Conservation (phyloP, 176 grass and related monocot species). For the Aechmea fasciata region DNA sequence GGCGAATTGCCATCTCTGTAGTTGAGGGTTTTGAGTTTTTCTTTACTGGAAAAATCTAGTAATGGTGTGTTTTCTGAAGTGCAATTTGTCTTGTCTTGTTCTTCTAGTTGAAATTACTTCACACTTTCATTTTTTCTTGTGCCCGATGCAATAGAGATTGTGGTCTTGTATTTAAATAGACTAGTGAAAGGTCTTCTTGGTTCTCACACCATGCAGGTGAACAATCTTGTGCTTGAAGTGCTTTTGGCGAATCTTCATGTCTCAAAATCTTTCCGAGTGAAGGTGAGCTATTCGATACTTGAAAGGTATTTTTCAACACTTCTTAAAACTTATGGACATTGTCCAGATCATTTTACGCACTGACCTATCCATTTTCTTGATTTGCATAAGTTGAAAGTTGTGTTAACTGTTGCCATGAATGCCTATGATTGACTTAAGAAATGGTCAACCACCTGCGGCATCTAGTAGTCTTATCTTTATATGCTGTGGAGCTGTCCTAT, state of each 20-base stretch:
- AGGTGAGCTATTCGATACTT: slow-evolving; percentile 27
- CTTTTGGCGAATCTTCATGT: slow-evolving; percentile 63
- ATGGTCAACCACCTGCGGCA: too few species aligned
- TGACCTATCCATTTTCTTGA: too few species aligned
- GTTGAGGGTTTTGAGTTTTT: not conserved
- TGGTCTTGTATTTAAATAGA: not conserved
- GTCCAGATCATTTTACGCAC: too few species aligned
- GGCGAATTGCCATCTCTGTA: not conserved
- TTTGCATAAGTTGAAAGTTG: too few species aligned
- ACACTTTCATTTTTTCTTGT: not conserved
- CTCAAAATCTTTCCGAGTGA: slow-evolving; percentile 52
- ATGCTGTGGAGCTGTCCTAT: too few species aligned
- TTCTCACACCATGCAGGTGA: slow-evolving; percentile 46
- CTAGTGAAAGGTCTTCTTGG: not conserved
- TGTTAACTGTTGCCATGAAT: too few species aligned
- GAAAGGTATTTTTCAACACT: not conserved
- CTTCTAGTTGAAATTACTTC: not conserved
- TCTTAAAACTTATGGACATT: not conserved
- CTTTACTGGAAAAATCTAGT: not conserved
- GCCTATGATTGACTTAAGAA: too few species aligned
- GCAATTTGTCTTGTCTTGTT: slow-evolving; percentile 1
- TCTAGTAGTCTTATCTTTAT: too few species aligned
- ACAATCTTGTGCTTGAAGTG: slow-evolving; percentile 83
- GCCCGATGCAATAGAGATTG: not conserved
- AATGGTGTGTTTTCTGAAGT: not conserved